phyloP scores from a whole-genome alignment of 1,139 yeast species.

The Suhomyces wounanorum region DNA sequence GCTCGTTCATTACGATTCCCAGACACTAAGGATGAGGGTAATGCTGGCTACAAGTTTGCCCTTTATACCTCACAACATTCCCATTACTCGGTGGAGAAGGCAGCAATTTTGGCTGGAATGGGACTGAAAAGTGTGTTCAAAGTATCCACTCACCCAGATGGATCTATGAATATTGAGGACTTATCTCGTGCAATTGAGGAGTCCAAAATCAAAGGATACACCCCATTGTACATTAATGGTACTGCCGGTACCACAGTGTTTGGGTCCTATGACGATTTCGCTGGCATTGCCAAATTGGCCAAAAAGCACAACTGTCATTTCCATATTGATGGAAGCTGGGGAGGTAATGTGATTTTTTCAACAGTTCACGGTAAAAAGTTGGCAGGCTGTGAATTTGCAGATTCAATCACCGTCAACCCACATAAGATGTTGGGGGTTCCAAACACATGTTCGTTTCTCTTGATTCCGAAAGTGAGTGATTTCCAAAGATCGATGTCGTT shows the following conservation, averaged over 20 bases:
- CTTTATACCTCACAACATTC: constrained; percentile 71
- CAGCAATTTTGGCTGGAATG: constrained; percentile 75
- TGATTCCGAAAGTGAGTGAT: constrained; percentile 65
- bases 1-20: constrained; percentile 72
- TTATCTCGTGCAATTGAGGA: constrained; percentile 48
- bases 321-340: constrained; percentile 92
- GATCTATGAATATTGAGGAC: constrained; percentile 55
- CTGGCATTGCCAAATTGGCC: constrained; percentile 55
- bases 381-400: constrained; percentile 64
- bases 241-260: constrained; percentile 91
- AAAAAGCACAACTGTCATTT: constrained; percentile 63
- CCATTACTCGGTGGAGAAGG: constrained; percentile 82
- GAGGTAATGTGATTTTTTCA: constrained; percentile 80
- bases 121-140: constrained; percentile 68
- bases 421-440: constrained; percentile 94
- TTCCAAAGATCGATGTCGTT: constrained; percentile 77
- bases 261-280: constrained; percentile 78
- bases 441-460: constrained; percentile 77
- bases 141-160: constrained; percentile 54
- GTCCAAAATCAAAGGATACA: constrained; percentile 54
- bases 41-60: constrained; percentile 58
- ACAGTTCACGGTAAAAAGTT: constrained; percentile 47
- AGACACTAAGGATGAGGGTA: constrained; percentile 68
- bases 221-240: constrained; percentile 76
- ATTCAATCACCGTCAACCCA: constrained; percentile 83